These are phyloP conservation scores for Alliaria petiolata DNA, from an alignment of 345 rosid genomes.

Conservation along the genomic window DNA sequence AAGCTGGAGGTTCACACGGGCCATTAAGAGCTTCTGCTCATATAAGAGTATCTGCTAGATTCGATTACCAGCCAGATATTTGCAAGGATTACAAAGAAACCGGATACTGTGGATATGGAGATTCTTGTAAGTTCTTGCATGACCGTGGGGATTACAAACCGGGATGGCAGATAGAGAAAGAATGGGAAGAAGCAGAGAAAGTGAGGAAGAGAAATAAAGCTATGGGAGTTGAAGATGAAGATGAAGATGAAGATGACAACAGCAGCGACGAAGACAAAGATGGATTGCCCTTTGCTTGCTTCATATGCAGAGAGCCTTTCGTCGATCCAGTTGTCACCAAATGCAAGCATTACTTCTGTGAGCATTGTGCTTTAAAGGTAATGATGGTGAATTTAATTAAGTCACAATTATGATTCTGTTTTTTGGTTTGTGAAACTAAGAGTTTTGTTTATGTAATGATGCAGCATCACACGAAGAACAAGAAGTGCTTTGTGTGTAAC, in stretches of 20 bases:
- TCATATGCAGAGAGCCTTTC: conserved; percentile 72
- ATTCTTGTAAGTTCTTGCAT: conserved; percentile 85
- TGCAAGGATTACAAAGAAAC: conserved; percentile 96
- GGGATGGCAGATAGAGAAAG: conserved; percentile 90
- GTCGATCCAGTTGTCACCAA: conserved; percentile 83
- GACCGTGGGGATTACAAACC: conserved; percentile 92
- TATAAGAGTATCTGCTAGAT: conserved; percentile 82
- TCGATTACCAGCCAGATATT: conserved; percentile 88
- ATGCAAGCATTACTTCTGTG: conserved; percentile 88
- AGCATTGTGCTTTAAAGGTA: conserved; percentile 93
- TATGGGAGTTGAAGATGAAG: conserved; percentile 52
- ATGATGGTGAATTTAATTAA: not conserved
- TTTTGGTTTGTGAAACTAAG: not conserved
- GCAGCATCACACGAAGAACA: conserved; percentile 83
- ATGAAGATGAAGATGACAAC: conserved; percentile 38
- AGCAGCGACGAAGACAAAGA: conserved; percentile 50
- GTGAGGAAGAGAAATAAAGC: conserved; percentile 74
- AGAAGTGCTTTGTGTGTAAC: conserved; percentile 91
- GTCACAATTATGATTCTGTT: not conserved
- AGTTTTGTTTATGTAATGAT: not conserved
- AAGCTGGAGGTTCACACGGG: conserved; percentile 92
- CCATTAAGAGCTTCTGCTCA: conserved; percentile 96
- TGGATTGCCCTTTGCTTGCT: conserved; percentile 77
- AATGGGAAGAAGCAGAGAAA: conserved; percentile 91
- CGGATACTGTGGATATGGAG: conserved; percentile 92